phyloP scores from a whole-genome alignment of 2,329 filamentous ascomycete species.

The Hawksworthiomyces lignivorus region DNA sequence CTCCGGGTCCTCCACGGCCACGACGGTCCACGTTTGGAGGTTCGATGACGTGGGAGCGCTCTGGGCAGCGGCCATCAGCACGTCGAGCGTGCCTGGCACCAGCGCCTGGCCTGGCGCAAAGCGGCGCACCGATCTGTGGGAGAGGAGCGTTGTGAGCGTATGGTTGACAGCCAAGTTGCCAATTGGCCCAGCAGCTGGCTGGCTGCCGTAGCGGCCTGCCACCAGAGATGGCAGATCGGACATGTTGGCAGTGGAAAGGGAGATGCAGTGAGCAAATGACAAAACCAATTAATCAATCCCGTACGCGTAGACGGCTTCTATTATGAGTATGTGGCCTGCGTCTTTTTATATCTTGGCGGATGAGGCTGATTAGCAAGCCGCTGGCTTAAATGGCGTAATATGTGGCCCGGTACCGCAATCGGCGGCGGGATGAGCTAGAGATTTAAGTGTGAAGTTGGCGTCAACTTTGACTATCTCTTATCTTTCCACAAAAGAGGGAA shows the following conservation, averaged over 20 bases:
- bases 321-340: no score
- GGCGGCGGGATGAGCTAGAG: no score
- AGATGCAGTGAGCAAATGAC: no score
- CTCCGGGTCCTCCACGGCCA: conserved; percentile 20
- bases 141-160: conserved; percentile 20
- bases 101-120: conserved; percentile 19
- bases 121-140: conserved; percentile 23
- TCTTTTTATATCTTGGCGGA: no score
- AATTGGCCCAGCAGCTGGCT: background rate
- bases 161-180: conserved; percentile 17
- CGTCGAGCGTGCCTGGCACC: conserved; percentile 19
- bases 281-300: no score
- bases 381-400: no score
- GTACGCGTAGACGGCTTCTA: no score
- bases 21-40: conserved; percentile 26
- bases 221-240: background rate
- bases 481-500: no score
- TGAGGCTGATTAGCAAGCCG: no score
- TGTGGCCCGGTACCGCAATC: no score
- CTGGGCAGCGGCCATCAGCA: conserved; percentile 24
- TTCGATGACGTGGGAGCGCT: conserved; percentile 28
- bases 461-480: no score
- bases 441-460: no score
- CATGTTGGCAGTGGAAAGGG: background rate
- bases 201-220: background rate